These are phyloP conservation scores for Dinochytrium kinnereticum DNA, from an alignment of 371 early-diverging fungal genomes.

Conservation along the genomic window DNA sequence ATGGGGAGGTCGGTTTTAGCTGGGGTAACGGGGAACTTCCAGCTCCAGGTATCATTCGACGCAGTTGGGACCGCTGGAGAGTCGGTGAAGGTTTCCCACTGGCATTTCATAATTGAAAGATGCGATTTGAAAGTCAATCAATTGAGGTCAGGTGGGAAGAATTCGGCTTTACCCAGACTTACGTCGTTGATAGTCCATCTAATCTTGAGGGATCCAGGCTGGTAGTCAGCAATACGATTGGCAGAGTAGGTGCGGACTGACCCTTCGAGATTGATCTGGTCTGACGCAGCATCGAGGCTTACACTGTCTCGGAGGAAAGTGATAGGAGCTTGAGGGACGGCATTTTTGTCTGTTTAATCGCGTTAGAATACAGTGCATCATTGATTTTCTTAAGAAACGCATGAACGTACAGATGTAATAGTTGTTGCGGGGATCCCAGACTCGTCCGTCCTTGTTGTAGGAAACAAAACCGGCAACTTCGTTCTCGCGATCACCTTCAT, in stretches of 20 bases:
- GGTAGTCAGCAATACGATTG: constrained; percentile 4
- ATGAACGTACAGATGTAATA: background rate
- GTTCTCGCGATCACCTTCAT: background rate
- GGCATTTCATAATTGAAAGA: background rate
- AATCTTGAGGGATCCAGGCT: background rate
- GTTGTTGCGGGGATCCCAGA: constrained; percentile 15
- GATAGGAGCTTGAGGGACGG: background rate
- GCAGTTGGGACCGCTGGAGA: background rate
- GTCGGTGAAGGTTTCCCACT: constrained; percentile 5
- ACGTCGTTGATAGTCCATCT: constrained; percentile 5
- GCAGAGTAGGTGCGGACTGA: background rate
- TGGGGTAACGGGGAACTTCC: background rate
- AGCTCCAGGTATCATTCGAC: background rate
- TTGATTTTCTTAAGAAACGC: background rate
- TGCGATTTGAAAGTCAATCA: background rate
- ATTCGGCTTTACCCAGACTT: background rate
- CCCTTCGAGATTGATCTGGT: background rate
- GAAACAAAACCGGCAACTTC: constrained; percentile 11
- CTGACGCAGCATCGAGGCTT: background rate
- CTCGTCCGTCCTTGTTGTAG: background rate
- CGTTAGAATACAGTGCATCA: background rate
- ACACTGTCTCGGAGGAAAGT: background rate
- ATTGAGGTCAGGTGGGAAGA: background rate
- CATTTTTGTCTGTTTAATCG: background rate
- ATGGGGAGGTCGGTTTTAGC: background rate